Base-by-base conservation (phyloP, 2,329 filamentous ascomycete genomes). In the Lecanosticta acicola region DNA sequence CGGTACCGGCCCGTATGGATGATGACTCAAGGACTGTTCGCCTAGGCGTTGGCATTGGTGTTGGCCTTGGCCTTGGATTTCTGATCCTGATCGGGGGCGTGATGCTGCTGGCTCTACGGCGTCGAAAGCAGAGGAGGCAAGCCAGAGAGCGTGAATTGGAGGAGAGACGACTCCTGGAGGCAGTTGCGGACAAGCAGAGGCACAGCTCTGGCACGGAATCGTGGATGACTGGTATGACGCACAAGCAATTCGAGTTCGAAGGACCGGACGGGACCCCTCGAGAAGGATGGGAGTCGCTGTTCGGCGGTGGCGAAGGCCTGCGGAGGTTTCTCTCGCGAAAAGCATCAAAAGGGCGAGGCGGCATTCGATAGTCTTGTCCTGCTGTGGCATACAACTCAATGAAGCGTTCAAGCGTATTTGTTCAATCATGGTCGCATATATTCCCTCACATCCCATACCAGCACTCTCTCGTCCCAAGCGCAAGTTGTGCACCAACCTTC, bases 401-500 rank as follows among this genome's bases (percentile, higher is more conserved):
- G 35, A 10, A 45, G 43, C 36, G 29, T 40, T 40, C 18, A 20
- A 34, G 43, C 18, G 46, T 51, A 16, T 19, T 42, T 34, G 39
- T 9, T 29, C 24, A 26, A 24, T 61, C 56, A 62, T 18, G 57
- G 48, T 42, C 66, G 61, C 78, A 85, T 85, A 38, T 79, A 67
- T 10, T 76, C 75, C 57, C 81, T 82, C 32, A 90, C 86, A 71
- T 98, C 93, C 91, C 91, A 98, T 4, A 98, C 79, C 59, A 94
- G 72, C 9, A 98, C 77, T 58, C 82, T 78, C 71, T 96, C 89
- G 61, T 98, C 93, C 93, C 93, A 98, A 1, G 88, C 90, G 1
- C 85, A 87, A 52, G 87, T 94, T 2, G 93, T 90, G 56, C 90
- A 90, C 93, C 93, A 98, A 3, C 93, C 93, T 54, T 94, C 90